Percentiles rank a stretch among this genome's conserved stretches.
Conservation (phyloP, 2,329 filamentous ascomycete species). For the Aspergillus pseudoterreus region DNA sequence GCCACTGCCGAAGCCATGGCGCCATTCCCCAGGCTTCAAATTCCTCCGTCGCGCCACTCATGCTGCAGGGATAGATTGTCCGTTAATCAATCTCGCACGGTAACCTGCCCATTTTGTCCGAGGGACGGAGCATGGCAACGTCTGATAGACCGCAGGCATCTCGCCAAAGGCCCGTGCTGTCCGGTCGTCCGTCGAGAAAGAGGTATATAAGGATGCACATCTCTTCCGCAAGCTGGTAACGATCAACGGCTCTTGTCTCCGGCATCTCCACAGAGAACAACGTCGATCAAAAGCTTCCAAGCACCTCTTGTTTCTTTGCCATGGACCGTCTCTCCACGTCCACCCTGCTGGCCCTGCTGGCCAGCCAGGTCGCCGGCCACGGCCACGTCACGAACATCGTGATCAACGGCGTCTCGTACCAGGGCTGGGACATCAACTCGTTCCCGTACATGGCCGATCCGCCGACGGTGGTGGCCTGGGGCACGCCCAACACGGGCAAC, state of each 20-base stretch:
- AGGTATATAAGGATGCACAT: too few species aligned
- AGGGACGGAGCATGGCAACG: not conserved
- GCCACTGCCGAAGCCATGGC: not conserved
- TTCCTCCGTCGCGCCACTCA: not conserved
- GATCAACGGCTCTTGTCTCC: too few species aligned
- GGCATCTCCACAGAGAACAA: too few species aligned
- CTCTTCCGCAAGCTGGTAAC: too few species aligned
- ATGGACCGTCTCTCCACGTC: not conserved
- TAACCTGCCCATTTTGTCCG: not conserved
- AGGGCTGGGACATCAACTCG: conserved; percentile 3
- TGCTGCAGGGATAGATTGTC: not conserved
- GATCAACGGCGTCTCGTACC: not conserved
- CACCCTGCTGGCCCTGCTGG: not conserved
- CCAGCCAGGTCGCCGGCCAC: not conserved
- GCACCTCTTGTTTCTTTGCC: too few species aligned
- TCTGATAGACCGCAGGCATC: not conserved
- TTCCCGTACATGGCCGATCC: conserved; percentile 2
- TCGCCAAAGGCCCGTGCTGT: too few species aligned
- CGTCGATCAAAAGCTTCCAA: too few species aligned
- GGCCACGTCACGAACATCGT: conserved; percentile 2
- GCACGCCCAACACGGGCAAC: not conserved
- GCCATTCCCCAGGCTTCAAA: not conserved
- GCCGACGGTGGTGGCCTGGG: not conserved
- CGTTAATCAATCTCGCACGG: not conserved
- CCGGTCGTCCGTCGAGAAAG: too few species aligned